These are phyloP conservation scores for Calonectria ilicicola DNA, from an alignment of 2,329 filamentous ascomycete genomes.

Conservation along the genomic window DNA sequence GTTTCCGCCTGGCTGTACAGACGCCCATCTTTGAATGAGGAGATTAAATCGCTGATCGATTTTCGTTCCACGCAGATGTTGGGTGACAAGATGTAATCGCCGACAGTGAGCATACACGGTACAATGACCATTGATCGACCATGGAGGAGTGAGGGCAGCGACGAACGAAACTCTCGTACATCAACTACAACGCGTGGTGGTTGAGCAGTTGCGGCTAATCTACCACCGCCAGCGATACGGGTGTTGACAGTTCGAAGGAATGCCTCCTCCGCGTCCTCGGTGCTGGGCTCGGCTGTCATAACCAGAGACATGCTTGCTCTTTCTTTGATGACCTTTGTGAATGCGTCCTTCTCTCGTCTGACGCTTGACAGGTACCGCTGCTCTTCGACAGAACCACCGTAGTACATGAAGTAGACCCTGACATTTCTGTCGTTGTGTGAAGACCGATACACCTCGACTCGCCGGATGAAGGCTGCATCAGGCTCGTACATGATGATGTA, in stretches of 20 bases:
- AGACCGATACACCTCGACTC: slow-evolving; percentile 95
- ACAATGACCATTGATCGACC: slow-evolving; percentile 89
- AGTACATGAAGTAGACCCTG: slow-evolving; percentile 96
- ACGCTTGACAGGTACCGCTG: slow-evolving; percentile 91
- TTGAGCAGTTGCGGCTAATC: slow-evolving; percentile 83
- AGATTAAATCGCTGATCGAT: slow-evolving; percentile 89
- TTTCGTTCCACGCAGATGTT: slow-evolving; percentile 95
- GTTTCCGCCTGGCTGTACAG: slow-evolving; percentile 92
- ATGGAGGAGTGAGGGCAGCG: slow-evolving; percentile 90
- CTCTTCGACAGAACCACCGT: slow-evolving; percentile 93
- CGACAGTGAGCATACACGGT: slow-evolving; percentile 95
- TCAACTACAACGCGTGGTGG: slow-evolving; percentile 94
- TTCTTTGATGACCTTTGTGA: slow-evolving; percentile 94
- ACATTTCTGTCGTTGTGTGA: slow-evolving; percentile 92
- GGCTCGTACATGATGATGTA: slow-evolving; percentile 99
- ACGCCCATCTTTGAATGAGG: slow-evolving; percentile 90
- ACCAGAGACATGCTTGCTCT: slow-evolving; percentile 93
- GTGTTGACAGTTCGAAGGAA: slow-evolving; percentile 98
- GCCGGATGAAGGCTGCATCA: slow-evolving; percentile 91
- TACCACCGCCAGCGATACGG: slow-evolving; percentile 92
- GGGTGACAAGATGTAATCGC: slow-evolving; percentile 94
- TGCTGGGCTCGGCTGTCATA: slow-evolving; percentile 77
- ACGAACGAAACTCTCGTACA: slow-evolving; percentile 95
- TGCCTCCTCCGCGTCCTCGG: slow-evolving; percentile 86
- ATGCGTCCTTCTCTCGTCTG: slow-evolving; percentile 95